phyloP scores from a whole-genome alignment of 495 filamentous ascomycete genomes.

The Tuber melanosporum region DNA sequence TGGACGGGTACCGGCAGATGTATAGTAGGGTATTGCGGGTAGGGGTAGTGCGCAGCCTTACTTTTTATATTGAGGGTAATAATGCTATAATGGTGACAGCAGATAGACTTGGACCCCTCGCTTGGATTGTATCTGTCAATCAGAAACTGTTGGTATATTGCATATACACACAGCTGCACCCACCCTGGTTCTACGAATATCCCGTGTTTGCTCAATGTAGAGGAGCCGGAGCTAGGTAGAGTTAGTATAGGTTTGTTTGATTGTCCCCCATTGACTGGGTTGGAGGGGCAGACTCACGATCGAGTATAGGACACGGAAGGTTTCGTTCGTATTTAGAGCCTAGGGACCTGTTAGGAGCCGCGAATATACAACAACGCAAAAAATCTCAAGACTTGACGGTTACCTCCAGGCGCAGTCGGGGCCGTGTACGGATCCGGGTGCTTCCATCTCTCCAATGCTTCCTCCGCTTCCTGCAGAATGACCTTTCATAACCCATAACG shows the following conservation, averaged over 20 bases:
- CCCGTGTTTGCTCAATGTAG: neutral
- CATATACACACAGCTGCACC: neutral
- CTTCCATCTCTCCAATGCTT: slow-evolving; percentile 85
- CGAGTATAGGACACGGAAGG: slow-evolving; percentile 66
- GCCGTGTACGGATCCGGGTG: slow-evolving; percentile 87
- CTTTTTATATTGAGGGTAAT: neutral
- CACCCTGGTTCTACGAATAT: neutral
- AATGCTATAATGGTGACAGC: neutral
- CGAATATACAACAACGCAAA: neutral
- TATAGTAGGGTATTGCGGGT: neutral
- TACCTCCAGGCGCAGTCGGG: slow-evolving; percentile 91
- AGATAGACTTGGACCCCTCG: neutral
- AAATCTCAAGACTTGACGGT: slow-evolving; percentile 33
- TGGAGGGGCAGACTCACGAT: slow-evolving; percentile 43
- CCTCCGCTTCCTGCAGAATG: slow-evolving; percentile 78
- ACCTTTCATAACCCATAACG: neutral
- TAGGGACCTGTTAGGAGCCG: slow-evolving; percentile 45
- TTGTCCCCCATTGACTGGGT: neutral
- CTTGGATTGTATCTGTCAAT: neutral
- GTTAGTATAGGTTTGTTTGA: neutral
- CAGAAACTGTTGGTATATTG: neutral
- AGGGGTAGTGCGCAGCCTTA: neutral
- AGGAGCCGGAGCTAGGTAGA: slow-evolving; percentile 14
- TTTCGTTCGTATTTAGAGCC: slow-evolving; percentile 97
- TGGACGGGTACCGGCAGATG: neutral